A percentile compares a stretch with the other conserved stretches of the same genome.
These are phyloP conservation scores for Marasmius oreades DNA, from an alignment of 1,284 basidiomycete species.

Conservation along the genomic window DNA sequence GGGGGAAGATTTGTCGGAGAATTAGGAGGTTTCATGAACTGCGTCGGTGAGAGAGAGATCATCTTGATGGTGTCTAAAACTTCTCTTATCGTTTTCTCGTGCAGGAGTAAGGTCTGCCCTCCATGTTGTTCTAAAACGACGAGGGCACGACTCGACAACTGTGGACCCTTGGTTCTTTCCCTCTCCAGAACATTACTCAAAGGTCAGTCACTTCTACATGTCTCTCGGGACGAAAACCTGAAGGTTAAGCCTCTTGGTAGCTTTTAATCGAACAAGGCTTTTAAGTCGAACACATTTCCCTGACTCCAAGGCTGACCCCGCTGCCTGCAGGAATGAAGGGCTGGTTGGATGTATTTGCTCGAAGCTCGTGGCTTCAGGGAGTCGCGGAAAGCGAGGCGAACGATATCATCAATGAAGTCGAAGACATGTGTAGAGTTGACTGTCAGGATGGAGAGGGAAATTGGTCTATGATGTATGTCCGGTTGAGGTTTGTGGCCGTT, in stretches of 20 bases:
- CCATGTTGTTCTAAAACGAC: slow-evolving; percentile 48
- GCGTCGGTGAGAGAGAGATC: slow-evolving; percentile 43
- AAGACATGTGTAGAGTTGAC: slow-evolving; percentile 55
- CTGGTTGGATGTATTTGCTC: slow-evolving; percentile 71
- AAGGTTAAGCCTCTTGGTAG: slow-evolving; percentile 28
- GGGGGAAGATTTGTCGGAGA: slow-evolving; percentile 73
- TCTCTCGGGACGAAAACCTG: background rate
- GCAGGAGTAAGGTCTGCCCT: slow-evolving; percentile 62
- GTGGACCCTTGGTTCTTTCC: slow-evolving; percentile 87
- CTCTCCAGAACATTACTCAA: slow-evolving; percentile 58
- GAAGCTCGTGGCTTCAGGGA: slow-evolving; percentile 50
- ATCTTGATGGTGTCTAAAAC: background rate
- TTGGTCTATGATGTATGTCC: slow-evolving; percentile 72
- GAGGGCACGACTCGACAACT: slow-evolving; percentile 53
- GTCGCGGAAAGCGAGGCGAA: slow-evolving; percentile 23
- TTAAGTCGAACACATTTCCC: slow-evolving; percentile 47
- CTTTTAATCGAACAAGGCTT: slow-evolving; percentile 58
- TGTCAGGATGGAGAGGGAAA: slow-evolving; percentile 53
- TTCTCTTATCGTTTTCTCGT: slow-evolving; percentile 7
- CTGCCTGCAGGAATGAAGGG: slow-evolving; percentile 58
- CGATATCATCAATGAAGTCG: slow-evolving; percentile 51
- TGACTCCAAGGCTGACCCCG: slow-evolving; percentile 69
- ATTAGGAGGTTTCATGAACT: slow-evolving; percentile 76
- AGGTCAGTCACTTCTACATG: slow-evolving; percentile 35
- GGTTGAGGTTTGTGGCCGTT: slow-evolving; percentile 56